A percentile compares a stretch with the other conserved stretches of the same genome.
phyloP scores from a whole-genome alignment of 371 early-diverging fungal genomes.

The Circinella umbellata region DNA sequence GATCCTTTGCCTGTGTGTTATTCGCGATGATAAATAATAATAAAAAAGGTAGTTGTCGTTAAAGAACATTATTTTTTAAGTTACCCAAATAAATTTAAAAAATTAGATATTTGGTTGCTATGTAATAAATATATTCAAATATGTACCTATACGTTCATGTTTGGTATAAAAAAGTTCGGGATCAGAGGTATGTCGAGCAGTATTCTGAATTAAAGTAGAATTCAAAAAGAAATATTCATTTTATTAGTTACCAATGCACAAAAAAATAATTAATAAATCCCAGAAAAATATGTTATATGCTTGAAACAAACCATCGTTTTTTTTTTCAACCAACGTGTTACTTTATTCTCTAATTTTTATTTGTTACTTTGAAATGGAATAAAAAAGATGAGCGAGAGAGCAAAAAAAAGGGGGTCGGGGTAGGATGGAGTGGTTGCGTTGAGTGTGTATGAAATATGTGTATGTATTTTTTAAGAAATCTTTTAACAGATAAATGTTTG shows the following conservation, averaged over 20 bases:
- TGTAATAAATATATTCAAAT: background rate
- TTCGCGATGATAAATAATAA: background rate
- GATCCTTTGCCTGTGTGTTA: conserved; percentile 77
- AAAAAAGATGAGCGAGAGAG: conserved; percentile 10
- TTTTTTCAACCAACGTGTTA: background rate
- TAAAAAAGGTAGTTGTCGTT: too few species aligned
- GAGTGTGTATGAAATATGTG: too few species aligned
- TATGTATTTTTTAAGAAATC: too few species aligned
- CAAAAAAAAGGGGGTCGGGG: conserved; percentile 11
- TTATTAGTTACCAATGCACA: too few species aligned
- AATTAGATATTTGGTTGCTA: too few species aligned
- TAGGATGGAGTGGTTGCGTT: background rate
- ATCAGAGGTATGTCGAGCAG: conserved; percentile 49
- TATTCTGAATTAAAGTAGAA: conserved; percentile 18
- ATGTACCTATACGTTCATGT: conserved; percentile 73
- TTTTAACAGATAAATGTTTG: too few species aligned
- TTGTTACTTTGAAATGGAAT: conserved; percentile 1
- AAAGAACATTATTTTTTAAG: too few species aligned
- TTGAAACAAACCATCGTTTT: conserved; percentile 1
- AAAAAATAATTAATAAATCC: too few species aligned
- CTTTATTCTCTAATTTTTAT: background rate
- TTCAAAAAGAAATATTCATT: background rate
- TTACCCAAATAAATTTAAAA: too few species aligned
- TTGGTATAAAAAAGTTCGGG: conserved; percentile 67
- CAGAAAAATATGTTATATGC: too few species aligned